These are phyloP conservation scores for Coriolopsis trogii DNA, from an alignment of 1,284 basidiomycete genomes.

Conservation along the genomic window DNA sequence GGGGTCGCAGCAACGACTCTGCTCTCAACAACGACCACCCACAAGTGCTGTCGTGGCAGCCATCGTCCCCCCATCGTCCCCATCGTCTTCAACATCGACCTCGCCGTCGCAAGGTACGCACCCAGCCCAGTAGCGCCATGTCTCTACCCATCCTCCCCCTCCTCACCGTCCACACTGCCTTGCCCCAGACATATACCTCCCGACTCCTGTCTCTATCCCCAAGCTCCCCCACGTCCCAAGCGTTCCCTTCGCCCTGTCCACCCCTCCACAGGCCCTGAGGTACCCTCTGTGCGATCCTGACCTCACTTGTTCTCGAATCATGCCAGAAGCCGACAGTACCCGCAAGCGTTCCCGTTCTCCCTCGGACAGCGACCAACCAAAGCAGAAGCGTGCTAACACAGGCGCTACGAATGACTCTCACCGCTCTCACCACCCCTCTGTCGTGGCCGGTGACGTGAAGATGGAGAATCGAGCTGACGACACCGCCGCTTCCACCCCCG, in stretches of 20 bases:
- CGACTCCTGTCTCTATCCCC: slow-evolving; percentile 32
- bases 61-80: slow-evolving; percentile 13
- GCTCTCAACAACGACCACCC: slow-evolving; percentile 51
- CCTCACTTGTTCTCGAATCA: slow-evolving; percentile 53
- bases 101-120: slow-evolving; percentile 31
- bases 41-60: slow-evolving; percentile 16
- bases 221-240: slow-evolving; percentile 29
- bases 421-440: slow-evolving; percentile 44
- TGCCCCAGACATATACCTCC: slow-evolving; percentile 33
- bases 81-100: slow-evolving; percentile 21
- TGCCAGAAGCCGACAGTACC: slow-evolving; percentile 80
- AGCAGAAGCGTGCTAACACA: slow-evolving; percentile 83
- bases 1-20: slow-evolving; percentile 26
- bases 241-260: slow-evolving; percentile 25
- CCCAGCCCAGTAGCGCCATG: slow-evolving; percentile 27
- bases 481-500: slow-evolving; percentile 60
- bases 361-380: slow-evolving; percentile 77
- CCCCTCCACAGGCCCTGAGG: slow-evolving; percentile 33
- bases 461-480: slow-evolving; percentile 61
- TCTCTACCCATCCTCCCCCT: slow-evolving; percentile 38
- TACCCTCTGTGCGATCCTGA: slow-evolving; percentile 29
- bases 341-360: slow-evolving; percentile 86
- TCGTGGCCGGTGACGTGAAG: slow-evolving; percentile 55
- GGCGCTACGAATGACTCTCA: slow-evolving; percentile 53
- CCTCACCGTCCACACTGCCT: slow-evolving; percentile 38